Conservation (phyloP, 169 alveolate species). For the Cardiosporidium cionae region DNA sequence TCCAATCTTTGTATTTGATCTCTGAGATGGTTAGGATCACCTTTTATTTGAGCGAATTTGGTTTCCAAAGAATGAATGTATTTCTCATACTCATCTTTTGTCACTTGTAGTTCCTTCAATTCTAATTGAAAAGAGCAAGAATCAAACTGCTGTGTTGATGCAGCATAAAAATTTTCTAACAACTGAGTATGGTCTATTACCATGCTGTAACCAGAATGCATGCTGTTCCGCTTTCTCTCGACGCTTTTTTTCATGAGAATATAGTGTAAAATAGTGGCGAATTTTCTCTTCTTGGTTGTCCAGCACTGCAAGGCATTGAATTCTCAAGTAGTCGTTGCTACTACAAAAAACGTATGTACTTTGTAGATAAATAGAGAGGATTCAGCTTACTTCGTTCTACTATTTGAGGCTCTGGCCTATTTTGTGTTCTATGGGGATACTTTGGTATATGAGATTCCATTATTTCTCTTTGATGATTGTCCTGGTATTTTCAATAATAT, state of each 20-base stretch:
- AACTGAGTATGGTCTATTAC: background rate
- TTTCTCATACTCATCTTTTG: background rate
- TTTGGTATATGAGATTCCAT: no score
- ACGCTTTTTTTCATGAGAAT: slow-evolving; percentile 10
- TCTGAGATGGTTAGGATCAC: slow-evolving; percentile 9
- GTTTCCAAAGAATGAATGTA: slow-evolving; percentile 6
- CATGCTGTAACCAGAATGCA: slow-evolving; percentile 28
- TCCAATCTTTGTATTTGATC: slow-evolving; percentile 24
- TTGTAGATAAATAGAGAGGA: no score
- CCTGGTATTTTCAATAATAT: no score
- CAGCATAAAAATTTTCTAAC: background rate
- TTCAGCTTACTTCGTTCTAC: background rate
- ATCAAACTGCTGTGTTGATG: background rate
- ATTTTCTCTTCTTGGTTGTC: slow-evolving; percentile 31
- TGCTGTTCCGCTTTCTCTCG: slow-evolving; percentile 8
- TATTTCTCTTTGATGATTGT: no score
- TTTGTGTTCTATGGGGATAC: no score
- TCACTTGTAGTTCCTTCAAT: background rate
- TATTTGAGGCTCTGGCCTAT: background rate
- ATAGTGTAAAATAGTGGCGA: slow-evolving; percentile 24
- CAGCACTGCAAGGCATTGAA: no score
- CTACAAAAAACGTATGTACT: no score
- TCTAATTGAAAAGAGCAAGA: background rate
- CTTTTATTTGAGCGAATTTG: slow-evolving; percentile 10
- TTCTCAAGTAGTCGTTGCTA: no score